phyloP scores from a whole-genome alignment of 148 eudicot species.

The Persicaria maculosa region DNA sequence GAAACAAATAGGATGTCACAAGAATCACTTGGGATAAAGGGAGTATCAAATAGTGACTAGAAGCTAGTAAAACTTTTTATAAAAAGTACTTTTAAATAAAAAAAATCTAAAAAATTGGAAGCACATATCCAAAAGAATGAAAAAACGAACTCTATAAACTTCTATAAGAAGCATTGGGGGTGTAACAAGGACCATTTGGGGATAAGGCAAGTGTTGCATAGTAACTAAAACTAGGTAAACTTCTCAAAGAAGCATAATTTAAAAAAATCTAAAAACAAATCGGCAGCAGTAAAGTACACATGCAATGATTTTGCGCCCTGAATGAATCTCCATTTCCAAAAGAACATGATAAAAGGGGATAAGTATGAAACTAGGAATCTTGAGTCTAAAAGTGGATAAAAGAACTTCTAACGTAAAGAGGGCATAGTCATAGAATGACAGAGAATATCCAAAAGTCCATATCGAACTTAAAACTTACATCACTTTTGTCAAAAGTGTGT shows the following conservation, averaged over 20 bases:
- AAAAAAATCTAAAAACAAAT: too few species aligned
- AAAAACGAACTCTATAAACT: too few species aligned
- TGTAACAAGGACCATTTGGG: too few species aligned
- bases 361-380: not conserved
- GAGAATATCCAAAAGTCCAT: not conserved
- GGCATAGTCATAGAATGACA: not conserved
- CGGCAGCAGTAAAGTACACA: not conserved
- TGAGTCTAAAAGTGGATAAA: not conserved
- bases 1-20: not conserved
- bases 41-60: not conserved
- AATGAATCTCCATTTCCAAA: not conserved
- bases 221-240: too few species aligned
- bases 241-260: too few species aligned
- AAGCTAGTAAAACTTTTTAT: not conserved
- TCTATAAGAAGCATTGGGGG: too few species aligned
- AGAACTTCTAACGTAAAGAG: not conserved
- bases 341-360: not conserved
- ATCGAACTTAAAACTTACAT: slow-evolving; percentile 31
- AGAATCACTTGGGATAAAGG: not conserved
- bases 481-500: slow-evolving; percentile 38
- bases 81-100: not conserved
- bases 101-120: too few species aligned
- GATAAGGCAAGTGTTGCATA: too few species aligned
- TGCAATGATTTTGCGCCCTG: not conserved
- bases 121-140: too few species aligned